Base-by-base conservation (phyloP, 2,329 filamentous ascomycete genomes). In the Emergomyces africanus region DNA sequence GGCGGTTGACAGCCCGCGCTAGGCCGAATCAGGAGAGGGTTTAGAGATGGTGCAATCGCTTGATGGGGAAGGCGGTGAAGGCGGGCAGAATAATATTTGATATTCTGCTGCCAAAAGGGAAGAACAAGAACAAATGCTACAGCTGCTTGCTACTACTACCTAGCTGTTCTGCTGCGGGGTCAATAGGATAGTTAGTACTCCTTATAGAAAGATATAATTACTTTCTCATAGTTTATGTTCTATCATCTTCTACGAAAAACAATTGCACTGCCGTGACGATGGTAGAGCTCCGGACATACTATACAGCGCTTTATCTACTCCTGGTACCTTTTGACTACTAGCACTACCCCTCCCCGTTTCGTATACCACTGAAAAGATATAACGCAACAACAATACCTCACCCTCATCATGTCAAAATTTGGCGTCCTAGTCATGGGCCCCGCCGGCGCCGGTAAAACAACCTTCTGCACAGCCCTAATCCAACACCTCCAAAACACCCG, bases 371-470 rank as follows among this genome's bases (percentile, higher is more conserved):
- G 30, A 23, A 23, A 28, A 42, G 14, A 44, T 6, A 57, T 6
- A 39, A 23, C 41, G 20, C 35, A 46, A 14, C 30, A 25, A 41
- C 28, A 30, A 6, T 30, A 30, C 30, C 30, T 30, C 3, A 30
- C 25, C 41, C 35, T 60, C 44, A 64, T 54, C 59, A 95, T 95
- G 90, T 92, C 88, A 75, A 96, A 96, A 75, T 97, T 91, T 71
- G 94, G 94, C 57, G 86, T 89, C 64, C 86, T 97, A 75, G 86
- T 97, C 62, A 96, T 97, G 87, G 94, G 94, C 72, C 94, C 92
- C 61, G 92, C 94, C 23, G 94, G 91, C 65, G 91, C 90, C 25
- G 94, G 94, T 76, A 99, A 96, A 83, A 95, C 91, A 33, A 99
- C 94, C 62, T 99, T 99, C 75, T 96, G 90, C 79, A 87, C 89